These are phyloP conservation scores for bread wheat (Triticum aestivum) DNA, from an alignment of 176 grass and related monocot genomes.

Conservation along the genomic window IWGSC_CS_RefSeq_v2.1 NC_057810.1:486036079-486036578, in stretches of 20 bases:
- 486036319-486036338: background rate
- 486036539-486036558: constrained; percentile 54
- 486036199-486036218: background rate
- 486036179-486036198: background rate
- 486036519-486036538: background rate
- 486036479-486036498: constrained; percentile 31
- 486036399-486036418: constrained; percentile 6
- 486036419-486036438: background rate
- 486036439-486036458: background rate
- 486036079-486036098: background rate
- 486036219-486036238: background rate
- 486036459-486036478: background rate
- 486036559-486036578: constrained; percentile 61
- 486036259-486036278: background rate
- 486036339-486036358: background rate
- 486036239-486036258: background rate
- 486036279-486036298: background rate
- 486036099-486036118: background rate
- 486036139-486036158: background rate
- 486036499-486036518: constrained; percentile 14
- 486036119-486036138: background rate
- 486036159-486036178: background rate
- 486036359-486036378: too few species aligned
- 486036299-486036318: background rate
- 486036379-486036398: background rate